These are phyloP conservation scores for Calonectria pauciramosa DNA, from an alignment of 2,329 filamentous ascomycete genomes.

Conservation along the genomic window DNA sequence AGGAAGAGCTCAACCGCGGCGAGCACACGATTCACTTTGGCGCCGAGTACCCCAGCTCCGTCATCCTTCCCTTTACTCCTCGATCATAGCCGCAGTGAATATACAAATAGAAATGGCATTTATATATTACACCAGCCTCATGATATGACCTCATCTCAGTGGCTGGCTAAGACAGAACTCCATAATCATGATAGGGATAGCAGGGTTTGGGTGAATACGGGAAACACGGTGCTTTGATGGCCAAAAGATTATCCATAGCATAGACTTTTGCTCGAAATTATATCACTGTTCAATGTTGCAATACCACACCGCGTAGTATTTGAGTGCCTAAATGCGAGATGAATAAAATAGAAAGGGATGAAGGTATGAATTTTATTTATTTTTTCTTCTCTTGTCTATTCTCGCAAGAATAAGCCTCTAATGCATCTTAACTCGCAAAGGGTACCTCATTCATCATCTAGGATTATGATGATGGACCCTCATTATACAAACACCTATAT, in stretches of 20 bases:
- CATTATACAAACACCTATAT: background rate
- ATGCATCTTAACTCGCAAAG: background rate
- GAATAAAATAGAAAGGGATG: background rate
- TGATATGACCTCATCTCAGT: background rate
- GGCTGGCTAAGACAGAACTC: background rate
- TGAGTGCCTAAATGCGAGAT: background rate
- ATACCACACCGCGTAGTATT: background rate
- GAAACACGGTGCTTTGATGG: background rate
- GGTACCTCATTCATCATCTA: background rate
- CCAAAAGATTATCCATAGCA: background rate
- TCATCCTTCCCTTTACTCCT: slow-evolving; percentile 36
- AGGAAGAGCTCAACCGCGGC: slow-evolving; percentile 21
- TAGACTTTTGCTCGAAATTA: slow-evolving; percentile 5
- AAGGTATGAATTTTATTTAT: background rate
- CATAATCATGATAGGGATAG: background rate
- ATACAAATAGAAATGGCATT: background rate
- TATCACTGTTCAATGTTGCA: background rate
- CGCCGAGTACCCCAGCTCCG: slow-evolving; percentile 31
- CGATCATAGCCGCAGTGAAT: background rate
- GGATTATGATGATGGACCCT: background rate
- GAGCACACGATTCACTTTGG: slow-evolving; percentile 34
- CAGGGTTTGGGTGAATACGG: background rate
- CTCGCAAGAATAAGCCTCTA: background rate
- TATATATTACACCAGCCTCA: background rate
- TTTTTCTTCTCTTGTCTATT: background rate